Base-by-base conservation (phyloP, 1,139 yeast genomes). In the Kodamaea suecica region DNA sequence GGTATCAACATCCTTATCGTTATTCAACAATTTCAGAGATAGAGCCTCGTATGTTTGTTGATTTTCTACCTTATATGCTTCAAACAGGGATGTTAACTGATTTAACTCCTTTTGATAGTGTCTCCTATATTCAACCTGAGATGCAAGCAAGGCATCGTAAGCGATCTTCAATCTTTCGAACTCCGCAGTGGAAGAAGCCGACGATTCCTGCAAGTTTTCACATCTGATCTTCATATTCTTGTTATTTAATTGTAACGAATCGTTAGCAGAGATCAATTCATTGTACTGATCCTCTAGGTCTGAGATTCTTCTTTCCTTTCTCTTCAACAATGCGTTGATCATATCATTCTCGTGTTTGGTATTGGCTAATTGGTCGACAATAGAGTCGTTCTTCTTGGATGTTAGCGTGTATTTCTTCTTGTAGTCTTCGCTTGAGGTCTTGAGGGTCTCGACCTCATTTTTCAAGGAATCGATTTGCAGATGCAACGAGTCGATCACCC, bases 341-440 rank as follows among this genome's bases (percentile, higher is more conserved):
- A 80, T 79, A 48, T 81, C 85, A 47, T 78, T 78, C 48, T 82
- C 86, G 51, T 80, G 86, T 53, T 80, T 81, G 21, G 81, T 66
- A 47, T 80, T 81, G 27, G 85, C 80, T 44, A 80, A 59, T 51
- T 78, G 85, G 49, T 83, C 90, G 29, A 78, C 70, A 40, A 77
- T 65, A 39, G 75, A 73, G 31, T 79, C 81, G 42, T 80, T 77
- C 49, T 76, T 72, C 38, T 69, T 66, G 34, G 70, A 58, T 17
- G 70, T 57, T 14, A 70, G 57, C 19, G 70, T 65, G 44, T 68
- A 62, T 46, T 78, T 78, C 50, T 74, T 75, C 50, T 63, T 66
- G 50, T 64, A 59, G 33, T 62, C 72, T 32, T 63, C 63, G 33
- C 59, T 56, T 3, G 67, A 52, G 10, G 55, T 37, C 43, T 70